These are phyloP conservation scores for Exophiala bonariae DNA, from an alignment of 2,329 filamentous ascomycete genomes.

Conservation along the genomic window DNA sequence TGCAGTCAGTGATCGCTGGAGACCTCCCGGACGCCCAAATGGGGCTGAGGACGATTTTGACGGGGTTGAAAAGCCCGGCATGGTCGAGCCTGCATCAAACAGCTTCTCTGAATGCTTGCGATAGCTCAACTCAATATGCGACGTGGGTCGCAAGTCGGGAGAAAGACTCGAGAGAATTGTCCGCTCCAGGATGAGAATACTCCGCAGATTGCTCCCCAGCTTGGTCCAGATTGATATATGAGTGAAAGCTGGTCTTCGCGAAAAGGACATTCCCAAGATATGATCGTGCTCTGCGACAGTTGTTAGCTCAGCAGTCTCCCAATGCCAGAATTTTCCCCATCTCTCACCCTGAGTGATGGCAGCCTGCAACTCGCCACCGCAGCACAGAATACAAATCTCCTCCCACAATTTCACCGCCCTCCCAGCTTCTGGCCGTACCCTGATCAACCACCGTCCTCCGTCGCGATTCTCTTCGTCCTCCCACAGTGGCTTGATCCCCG, in stretches of 20 bases:
- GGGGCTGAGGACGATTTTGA: not conserved
- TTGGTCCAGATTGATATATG: slow-evolving; percentile 94
- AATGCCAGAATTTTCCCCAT: not conserved
- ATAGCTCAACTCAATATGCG: slow-evolving; percentile 62
- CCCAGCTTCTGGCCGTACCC: slow-evolving; percentile 68
- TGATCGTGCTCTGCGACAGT: slow-evolving; percentile 68
- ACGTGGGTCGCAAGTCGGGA: slow-evolving; percentile 69
- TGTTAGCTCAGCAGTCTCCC: not conserved
- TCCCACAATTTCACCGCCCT: slow-evolving; percentile 27
- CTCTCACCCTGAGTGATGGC: slow-evolving; percentile 77
- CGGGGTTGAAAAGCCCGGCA: not conserved
- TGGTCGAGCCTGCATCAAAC: slow-evolving; percentile 50
- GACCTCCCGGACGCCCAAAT: not conserved
- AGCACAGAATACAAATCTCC: slow-evolving; percentile 28
- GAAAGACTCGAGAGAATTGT: slow-evolving; percentile 74
- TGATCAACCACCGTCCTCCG: slow-evolving; percentile 90
- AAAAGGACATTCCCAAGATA: slow-evolving; percentile 83
- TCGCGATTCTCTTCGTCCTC: slow-evolving; percentile 83
- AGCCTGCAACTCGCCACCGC: slow-evolving; percentile 44
- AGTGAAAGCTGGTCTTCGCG: slow-evolving; percentile 84
- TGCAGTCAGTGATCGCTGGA: slow-evolving; percentile 4
- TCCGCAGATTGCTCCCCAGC: slow-evolving; percentile 75
- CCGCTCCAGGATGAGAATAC: slow-evolving; percentile 71
- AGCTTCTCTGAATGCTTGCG: slow-evolving; percentile 87
- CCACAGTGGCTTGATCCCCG: slow-evolving; percentile 74